A percentile compares a stretch with the other conserved stretches of the same genome.
Conservation (phyloP, 164 flowering plant species). For the Dillenia suffruticosa region DNA sequence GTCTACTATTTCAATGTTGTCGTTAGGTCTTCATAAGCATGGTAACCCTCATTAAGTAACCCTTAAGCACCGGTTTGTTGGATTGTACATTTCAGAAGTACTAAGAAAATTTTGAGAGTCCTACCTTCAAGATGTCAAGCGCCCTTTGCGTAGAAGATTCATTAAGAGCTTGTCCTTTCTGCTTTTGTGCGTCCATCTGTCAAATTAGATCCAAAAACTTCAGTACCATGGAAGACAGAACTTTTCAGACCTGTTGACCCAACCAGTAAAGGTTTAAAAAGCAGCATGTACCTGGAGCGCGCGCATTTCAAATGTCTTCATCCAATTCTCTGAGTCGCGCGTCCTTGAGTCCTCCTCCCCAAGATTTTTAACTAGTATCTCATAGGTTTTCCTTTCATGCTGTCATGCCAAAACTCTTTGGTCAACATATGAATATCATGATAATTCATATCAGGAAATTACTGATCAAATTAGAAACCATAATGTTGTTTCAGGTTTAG, state of each 20-base stretch:
- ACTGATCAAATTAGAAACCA: no score
- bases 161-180: slow-evolving; percentile 75
- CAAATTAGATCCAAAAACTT: not conserved
- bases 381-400: slow-evolving; percentile 97
- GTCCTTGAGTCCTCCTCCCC: slow-evolving; percentile 98
- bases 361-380: slow-evolving; percentile 92
- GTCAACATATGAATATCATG: not conserved
- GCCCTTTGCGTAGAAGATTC: slow-evolving; percentile 79
- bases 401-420: slow-evolving; percentile 18
- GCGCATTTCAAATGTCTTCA: slow-evolving; percentile 92
- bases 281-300: slow-evolving; percentile 61
- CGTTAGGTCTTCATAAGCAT: no score
- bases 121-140: slow-evolving; percentile 78
- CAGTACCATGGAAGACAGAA: not conserved
- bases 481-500: no score
- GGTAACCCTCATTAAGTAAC: no score
- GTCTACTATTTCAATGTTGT: no score
- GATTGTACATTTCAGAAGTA: not conserved
- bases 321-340: slow-evolving; percentile 91
- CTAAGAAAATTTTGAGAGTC: not conserved
- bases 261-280: not conserved
- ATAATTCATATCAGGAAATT: no score
- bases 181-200: slow-evolving; percentile 87
- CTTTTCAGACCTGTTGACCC: not conserved
- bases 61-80: no score